Conservation (phyloP, 1,139 yeast species). For the Taiozyma sp. region DNA sequence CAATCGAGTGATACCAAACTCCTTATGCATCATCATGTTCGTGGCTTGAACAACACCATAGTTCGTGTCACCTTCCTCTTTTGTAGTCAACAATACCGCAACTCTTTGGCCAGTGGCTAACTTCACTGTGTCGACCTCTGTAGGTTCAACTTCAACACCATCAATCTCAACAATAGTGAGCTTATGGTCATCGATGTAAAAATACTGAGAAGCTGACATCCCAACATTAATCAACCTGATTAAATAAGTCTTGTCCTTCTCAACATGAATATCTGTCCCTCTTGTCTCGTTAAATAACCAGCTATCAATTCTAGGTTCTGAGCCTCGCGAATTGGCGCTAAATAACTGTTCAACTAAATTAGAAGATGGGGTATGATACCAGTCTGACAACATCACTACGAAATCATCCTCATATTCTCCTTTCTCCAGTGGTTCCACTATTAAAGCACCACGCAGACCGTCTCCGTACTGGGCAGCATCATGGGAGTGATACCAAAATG, state of each 20-base stretch:
- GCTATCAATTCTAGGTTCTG: conserved; percentile 52
- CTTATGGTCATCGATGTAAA: conserved; percentile 51
- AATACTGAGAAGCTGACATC: conserved; percentile 48
- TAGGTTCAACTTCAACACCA: conserved; percentile 62
- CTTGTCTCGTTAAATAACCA: conserved; percentile 48
- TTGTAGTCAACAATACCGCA: conserved; percentile 48
- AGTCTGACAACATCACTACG: conserved; percentile 41
- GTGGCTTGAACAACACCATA: conserved; percentile 34
- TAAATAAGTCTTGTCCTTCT: conserved; percentile 45
- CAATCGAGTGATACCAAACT: conserved; percentile 33
- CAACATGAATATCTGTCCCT: conserved; percentile 40
- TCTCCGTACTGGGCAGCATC: conserved; percentile 53
- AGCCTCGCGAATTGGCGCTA: conserved; percentile 39
- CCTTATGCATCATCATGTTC: conserved; percentile 34
- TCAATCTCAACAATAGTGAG: conserved; percentile 63
- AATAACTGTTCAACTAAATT: conserved; percentile 35
- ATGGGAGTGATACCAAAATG: conserved; percentile 63
- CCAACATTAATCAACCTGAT: conserved; percentile 51
- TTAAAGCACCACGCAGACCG: conserved; percentile 53
- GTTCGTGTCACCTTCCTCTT: conserved; percentile 22
- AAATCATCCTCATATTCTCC: conserved; percentile 45
- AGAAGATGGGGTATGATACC: conserved; percentile 41
- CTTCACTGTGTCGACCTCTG: conserved; percentile 49
- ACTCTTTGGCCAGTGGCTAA: conserved; percentile 77
- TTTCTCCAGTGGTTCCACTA: conserved; percentile 37